A percentile compares a stretch with the other conserved stretches of the same genome.
These are phyloP conservation scores for Prasinococcaceae sp. DNA, from an alignment of 139 green algal genomes.

Conservation along the genomic window DNA sequence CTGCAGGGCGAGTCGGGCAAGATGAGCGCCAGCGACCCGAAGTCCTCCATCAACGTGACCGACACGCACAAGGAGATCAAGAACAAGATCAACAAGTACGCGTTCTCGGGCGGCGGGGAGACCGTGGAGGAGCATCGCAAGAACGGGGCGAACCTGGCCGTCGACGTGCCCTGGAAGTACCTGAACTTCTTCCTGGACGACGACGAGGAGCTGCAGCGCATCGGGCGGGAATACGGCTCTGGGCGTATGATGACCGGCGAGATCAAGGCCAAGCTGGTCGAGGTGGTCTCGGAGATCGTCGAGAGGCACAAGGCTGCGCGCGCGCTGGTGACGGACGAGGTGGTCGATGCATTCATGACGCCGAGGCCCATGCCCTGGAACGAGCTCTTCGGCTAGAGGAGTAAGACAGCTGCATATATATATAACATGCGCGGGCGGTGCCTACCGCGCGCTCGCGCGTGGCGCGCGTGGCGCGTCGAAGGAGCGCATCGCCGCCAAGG, in stretches of 20 bases:
- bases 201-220: constrained; percentile 57
- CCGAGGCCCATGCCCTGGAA: too few species aligned
- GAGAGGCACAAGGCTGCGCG: constrained; percentile 47
- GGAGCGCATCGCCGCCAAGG: too few species aligned
- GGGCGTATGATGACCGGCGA: constrained; percentile 88
- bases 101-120: constrained; percentile 74
- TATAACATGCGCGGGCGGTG: too few species aligned
- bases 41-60: constrained; percentile 81
- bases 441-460: too few species aligned
- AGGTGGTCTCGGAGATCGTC: constrained; percentile 68
- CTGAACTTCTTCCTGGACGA: constrained; percentile 97
- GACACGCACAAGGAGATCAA: constrained; percentile 68
- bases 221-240: constrained; percentile 61
- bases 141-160: constrained; percentile 75
- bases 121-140: constrained; percentile 80
- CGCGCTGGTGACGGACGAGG: constrained; percentile 68
- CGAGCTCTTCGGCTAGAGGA: too few species aligned
- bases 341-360: constrained; percentile 3
- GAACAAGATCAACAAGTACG: constrained; percentile 61
- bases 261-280: constrained; percentile 81
- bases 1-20: constrained; percentile 90
- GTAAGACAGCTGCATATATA: too few species aligned
- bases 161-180: constrained; percentile 92
- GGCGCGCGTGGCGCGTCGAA: too few species aligned
- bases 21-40: constrained; percentile 82